Evolutionary conservation across 2,329 filamentous ascomycete genomes (phyloP).

Genomic region (Xylaria sp.): DNA sequence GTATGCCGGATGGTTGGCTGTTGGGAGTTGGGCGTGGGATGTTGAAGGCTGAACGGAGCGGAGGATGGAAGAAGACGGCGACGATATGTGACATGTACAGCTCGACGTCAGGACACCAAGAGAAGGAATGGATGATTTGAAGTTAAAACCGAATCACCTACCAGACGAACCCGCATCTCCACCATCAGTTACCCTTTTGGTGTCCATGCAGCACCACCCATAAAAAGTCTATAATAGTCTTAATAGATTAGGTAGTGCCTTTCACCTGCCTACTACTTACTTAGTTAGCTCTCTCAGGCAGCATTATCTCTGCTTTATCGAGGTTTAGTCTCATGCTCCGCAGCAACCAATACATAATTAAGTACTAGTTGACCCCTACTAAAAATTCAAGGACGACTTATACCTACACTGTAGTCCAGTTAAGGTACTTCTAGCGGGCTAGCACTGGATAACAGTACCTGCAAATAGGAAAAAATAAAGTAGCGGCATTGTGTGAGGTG

Average conservation of each 20-base stretch:
- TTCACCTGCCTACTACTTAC: neutral
- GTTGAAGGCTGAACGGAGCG: constrained; percentile 29
- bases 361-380: neutral
- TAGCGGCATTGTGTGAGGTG: constrained; percentile 14
- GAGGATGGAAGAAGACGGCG: constrained; percentile 18
- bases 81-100: constrained; percentile 3
- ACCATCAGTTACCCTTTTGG: constrained; percentile 37
- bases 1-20: neutral
- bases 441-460: neutral
- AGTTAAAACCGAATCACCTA: constrained; percentile 27
- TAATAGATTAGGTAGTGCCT: neutral
- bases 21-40: neutral
- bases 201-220: constrained; percentile 29
- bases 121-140: constrained; percentile 20
- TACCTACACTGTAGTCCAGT: neutral
- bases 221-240: constrained; percentile 7
- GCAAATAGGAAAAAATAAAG: too few species aligned
- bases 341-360: neutral
- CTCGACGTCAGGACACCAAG: constrained; percentile 12
- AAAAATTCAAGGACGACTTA: neutral
- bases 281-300: neutral
- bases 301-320: neutral
- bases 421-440: neutral
- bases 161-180: constrained; percentile 36
- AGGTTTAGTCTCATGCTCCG: neutral